phyloP scores from a whole-genome alignment of 306 rosid species.

The Vicia villosa region DNA sequence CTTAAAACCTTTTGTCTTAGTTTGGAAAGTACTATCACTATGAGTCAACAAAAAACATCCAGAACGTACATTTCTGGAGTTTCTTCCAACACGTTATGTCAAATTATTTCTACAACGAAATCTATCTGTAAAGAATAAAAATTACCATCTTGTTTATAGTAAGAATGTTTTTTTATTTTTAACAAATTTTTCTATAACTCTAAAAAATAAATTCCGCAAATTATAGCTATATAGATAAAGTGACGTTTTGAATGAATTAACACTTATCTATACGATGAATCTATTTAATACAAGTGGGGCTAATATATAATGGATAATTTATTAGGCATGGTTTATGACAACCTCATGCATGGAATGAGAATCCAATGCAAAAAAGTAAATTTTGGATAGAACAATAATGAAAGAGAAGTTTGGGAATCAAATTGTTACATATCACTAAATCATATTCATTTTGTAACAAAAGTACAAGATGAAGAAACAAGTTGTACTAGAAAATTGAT shows the following conservation, averaged over 20 bases:
- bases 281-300: constrained; percentile 35
- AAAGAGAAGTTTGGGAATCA: constrained; percentile 7
- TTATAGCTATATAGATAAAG: not conserved
- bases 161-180: too few relatives aligned
- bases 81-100: too few relatives aligned
- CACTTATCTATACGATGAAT: constrained; percentile 5
- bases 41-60: too few relatives aligned
- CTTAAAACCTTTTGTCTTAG: too few relatives aligned
- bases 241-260: constrained; percentile 1
- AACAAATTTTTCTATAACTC: too few relatives aligned
- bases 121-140: too few relatives aligned
- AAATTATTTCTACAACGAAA: too few relatives aligned
- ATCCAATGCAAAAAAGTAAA: constrained; percentile 19
- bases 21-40: too few relatives aligned
- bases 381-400: constrained; percentile 12
- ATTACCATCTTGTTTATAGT: too few relatives aligned
- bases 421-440: not conserved
- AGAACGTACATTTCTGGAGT: too few relatives aligned
- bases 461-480: constrained; percentile 23
- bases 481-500: not conserved
- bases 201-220: not conserved
- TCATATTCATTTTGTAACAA: not conserved
- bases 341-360: constrained; percentile 34
- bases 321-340: constrained; percentile 21
- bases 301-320: constrained; percentile 14